Conservation (phyloP, 805 yeast genomes). For the Teunomyces tritomae region DNA sequence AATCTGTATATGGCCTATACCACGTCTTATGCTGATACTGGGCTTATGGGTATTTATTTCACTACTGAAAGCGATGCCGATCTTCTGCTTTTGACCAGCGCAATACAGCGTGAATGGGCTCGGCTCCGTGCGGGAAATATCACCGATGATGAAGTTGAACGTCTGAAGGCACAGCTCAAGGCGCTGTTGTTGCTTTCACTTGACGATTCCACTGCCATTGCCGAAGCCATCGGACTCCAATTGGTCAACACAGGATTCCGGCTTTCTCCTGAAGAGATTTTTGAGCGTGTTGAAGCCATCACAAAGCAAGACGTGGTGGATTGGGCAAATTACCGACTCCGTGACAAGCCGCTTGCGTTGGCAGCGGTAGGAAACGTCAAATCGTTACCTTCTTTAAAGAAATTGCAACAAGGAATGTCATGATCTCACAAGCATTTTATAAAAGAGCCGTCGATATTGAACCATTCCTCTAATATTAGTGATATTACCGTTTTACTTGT, state of each 20-base stretch:
- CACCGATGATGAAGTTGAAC: conserved; percentile 80
- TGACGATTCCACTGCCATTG: conserved; percentile 93
- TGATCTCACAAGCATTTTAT: too few relatives aligned
- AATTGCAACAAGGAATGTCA: conserved; percentile 45
- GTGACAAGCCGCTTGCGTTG: conserved; percentile 77
- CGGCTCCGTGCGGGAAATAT: conserved; percentile 77
- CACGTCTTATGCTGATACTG: conserved; percentile 95
- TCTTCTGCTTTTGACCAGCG: conserved; percentile 66
- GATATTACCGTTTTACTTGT: too few relatives aligned
- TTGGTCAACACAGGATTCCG: conserved; percentile 88
- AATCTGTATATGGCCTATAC: conserved; percentile 96
- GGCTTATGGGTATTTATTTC: conserved; percentile 94
- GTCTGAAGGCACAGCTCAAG: conserved; percentile 92
- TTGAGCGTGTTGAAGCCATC: conserved; percentile 72
- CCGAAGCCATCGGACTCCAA: conserved; percentile 98
- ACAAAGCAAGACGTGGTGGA: conserved; percentile 73
- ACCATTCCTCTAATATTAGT: too few relatives aligned
- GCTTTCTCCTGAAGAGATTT: conserved; percentile 70
- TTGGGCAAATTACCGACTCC: conserved; percentile 84
- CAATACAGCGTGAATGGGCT: conserved; percentile 83
- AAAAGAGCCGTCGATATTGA: too few relatives aligned
- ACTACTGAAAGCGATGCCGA: conserved; percentile 75
- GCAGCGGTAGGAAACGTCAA: conserved; percentile 87
- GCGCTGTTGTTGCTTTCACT: conserved; percentile 85
- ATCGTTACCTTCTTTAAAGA: conserved; percentile 64